phyloP scores from a whole-genome alignment of 1,139 yeast species.

The Taphrina flavorubra region DNA sequence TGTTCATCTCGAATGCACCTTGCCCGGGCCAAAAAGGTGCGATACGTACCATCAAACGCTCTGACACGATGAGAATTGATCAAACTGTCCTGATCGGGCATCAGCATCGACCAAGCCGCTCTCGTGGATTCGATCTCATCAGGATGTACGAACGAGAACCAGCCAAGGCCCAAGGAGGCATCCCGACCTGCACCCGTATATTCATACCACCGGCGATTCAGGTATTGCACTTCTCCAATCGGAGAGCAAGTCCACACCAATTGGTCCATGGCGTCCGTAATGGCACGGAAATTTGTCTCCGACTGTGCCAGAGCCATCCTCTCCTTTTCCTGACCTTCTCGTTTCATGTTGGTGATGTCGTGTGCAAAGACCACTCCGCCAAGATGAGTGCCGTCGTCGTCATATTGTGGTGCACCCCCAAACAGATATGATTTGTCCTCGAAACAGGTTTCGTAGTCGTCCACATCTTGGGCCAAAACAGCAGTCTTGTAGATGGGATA shows the following conservation, averaged over 20 bases:
- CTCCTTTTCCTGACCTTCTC: slow-evolving; percentile 27
- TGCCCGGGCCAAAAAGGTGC: slow-evolving; percentile 50
- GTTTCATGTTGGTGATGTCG: slow-evolving; percentile 22
- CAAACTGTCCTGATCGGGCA: slow-evolving; percentile 14
- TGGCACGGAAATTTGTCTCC: slow-evolving; percentile 20
- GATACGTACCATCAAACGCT: slow-evolving; percentile 51
- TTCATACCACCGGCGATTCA: slow-evolving; percentile 24
- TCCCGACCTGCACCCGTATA: slow-evolving; percentile 29
- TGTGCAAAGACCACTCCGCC: slow-evolving; percentile 30
- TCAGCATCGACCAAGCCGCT: slow-evolving; percentile 12
- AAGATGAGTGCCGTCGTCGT: slow-evolving; percentile 16
- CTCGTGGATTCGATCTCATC: slow-evolving; percentile 3
- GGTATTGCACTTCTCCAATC: slow-evolving; percentile 7
- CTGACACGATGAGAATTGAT: slow-evolving; percentile 51
- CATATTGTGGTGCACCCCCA: slow-evolving; percentile 23
- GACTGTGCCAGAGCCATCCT: slow-evolving; percentile 18
- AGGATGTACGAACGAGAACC: slow-evolving; percentile 25
- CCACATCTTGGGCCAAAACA: slow-evolving; percentile 16
- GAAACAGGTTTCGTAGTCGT: slow-evolving; percentile 26
- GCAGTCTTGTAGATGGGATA: slow-evolving; percentile 30
- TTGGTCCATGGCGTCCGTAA: slow-evolving; percentile 25
- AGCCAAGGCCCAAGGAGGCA: slow-evolving; percentile 18
- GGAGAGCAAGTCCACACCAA: slow-evolving; percentile 16
- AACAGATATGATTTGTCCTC: slow-evolving; percentile 22
- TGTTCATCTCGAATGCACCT: slow-evolving; percentile 51